phyloP scores from a whole-genome alignment of 2,329 filamentous ascomycete species.

The Colletotrichum sojae region DNA sequence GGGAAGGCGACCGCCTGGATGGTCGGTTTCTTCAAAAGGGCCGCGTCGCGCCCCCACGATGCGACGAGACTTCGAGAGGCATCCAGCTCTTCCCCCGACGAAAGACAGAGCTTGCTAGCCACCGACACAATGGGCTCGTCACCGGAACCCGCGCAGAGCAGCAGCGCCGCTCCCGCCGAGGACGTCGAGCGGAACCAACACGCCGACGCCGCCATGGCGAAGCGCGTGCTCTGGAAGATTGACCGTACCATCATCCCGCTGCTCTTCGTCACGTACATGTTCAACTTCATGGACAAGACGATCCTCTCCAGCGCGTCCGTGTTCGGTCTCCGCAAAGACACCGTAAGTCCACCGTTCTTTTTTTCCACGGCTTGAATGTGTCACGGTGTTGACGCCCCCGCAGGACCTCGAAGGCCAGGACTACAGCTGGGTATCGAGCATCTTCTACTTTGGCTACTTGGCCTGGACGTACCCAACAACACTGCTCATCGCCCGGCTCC shows the following conservation, averaged over 20 bases:
- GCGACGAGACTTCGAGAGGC: background rate
- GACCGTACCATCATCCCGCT: slow-evolving; percentile 69
- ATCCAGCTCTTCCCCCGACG: slow-evolving; percentile 17
- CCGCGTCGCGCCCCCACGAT: slow-evolving; percentile 11
- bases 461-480: slow-evolving; percentile 65
- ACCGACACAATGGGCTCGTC: slow-evolving; percentile 30
- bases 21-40: slow-evolving; percentile 32
- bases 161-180: background rate
- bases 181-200: slow-evolving; percentile 27
- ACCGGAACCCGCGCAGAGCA: slow-evolving; percentile 16
- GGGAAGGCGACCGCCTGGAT: slow-evolving; percentile 15
- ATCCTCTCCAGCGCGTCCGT: slow-evolving; percentile 70
- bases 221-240: slow-evolving; percentile 67
- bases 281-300: slow-evolving; percentile 75
- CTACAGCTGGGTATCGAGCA: slow-evolving; percentile 63
- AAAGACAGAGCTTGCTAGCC: slow-evolving; percentile 27
- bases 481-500: slow-evolving; percentile 62
- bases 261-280: slow-evolving; percentile 69
- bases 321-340: slow-evolving; percentile 68
- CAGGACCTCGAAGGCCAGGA: slow-evolving; percentile 69
- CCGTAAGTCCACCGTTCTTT: slow-evolving; percentile 43
- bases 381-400: slow-evolving; percentile 10
- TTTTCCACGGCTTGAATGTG: no score
- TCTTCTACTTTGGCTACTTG: slow-evolving; percentile 61
- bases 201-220: slow-evolving; percentile 44